Evolutionary conservation across 2,329 filamentous ascomycete genomes (phyloP), one percentile per base, ranked within the genome.

Genomic region (Verticillium albo-atrum): DNA sequence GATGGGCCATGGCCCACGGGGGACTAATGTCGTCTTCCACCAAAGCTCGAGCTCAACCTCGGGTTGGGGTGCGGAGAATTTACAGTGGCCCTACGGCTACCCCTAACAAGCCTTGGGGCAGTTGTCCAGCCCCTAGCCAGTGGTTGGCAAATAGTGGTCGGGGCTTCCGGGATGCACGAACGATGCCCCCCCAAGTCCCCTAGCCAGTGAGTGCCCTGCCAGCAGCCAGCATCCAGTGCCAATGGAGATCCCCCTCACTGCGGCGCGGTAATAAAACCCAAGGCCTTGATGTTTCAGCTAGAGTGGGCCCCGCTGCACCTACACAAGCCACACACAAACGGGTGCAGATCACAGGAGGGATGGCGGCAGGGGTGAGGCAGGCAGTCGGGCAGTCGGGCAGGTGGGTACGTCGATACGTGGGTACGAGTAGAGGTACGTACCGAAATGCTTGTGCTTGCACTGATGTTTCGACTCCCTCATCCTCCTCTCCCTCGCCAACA

Each of bases 251-350:
- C 37, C 37, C 37, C 37, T 47, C 37, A 47, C 37, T 47, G 37
- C 37, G 9, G n/a, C 37, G 37, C 37, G n/a, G 37, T 47, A 23
- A 47, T 23, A 47, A 23, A 23, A 47, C 37, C 37, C n/a, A 47
- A 23, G 37, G n/a, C 37, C 37, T 47, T 47, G 37, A 23, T 58
- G 62, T 63, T 63, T 63, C 62, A 62, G 55, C 56, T 63, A 62
- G 51, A 62, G 56, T 50, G 52, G 32, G 35, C 51, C 55, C 57
- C 52, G 51, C 62, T 58, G 28, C 55, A 58, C 57, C 62, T 61
- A 58, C 61, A 61, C 58, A 47, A 47, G 37, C 37, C 37, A 47
- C 37, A 47, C n/a, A 47, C 20, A 23, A 12, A 47, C n/a, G 20
- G 20, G n/a, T 47, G 37, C 20, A 47, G 37, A 47, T 47, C 37